phyloP scores from a whole-genome alignment of 257 asterid species.

The Solanum lycopersicoides region DNA sequence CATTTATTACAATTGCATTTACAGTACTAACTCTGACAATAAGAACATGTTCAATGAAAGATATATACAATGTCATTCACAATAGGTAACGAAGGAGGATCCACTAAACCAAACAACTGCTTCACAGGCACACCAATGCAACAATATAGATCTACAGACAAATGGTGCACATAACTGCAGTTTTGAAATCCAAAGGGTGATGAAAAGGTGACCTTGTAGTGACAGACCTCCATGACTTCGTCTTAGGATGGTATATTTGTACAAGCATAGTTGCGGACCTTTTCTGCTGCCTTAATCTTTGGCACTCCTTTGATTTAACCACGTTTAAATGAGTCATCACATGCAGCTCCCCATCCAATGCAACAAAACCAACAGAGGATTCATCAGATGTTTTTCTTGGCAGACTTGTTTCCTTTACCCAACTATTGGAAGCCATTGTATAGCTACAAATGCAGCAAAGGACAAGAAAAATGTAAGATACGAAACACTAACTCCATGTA shows the following conservation, averaged over 20 bases:
- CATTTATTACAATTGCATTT: background rate
- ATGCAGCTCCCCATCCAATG: conserved; percentile 65
- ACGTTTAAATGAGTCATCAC: conserved; percentile 33
- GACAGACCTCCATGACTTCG: conserved; percentile 55
- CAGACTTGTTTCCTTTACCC: conserved; percentile 60
- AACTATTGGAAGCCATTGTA: conserved; percentile 39
- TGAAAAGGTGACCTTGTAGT: conserved; percentile 53
- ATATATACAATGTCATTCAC: background rate
- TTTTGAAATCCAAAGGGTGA: conserved; percentile 53
- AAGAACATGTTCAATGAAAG: background rate
- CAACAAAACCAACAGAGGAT: conserved; percentile 63
- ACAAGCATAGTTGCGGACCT: conserved; percentile 42
- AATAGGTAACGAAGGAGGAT: background rate
- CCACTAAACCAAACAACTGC: background rate
- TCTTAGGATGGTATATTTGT: conserved; percentile 69
- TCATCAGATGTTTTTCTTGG: conserved; percentile 51
- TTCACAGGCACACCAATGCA: background rate
- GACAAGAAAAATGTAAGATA: background rate
- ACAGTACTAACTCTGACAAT: background rate
- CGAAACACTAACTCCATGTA: background rate
- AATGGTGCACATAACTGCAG: conserved; percentile 64
- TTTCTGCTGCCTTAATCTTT: conserved; percentile 42
- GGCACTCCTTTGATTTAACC: conserved; percentile 19
- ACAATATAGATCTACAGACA: conserved; percentile 32
- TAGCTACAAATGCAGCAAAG: conserved; percentile 31